A percentile compares a stretch with the other conserved stretches of the same genome.
These are phyloP conservation scores for Xylariaceae sp. DNA, from an alignment of 2,329 filamentous ascomycete species.

Conservation along the genomic window DNA sequence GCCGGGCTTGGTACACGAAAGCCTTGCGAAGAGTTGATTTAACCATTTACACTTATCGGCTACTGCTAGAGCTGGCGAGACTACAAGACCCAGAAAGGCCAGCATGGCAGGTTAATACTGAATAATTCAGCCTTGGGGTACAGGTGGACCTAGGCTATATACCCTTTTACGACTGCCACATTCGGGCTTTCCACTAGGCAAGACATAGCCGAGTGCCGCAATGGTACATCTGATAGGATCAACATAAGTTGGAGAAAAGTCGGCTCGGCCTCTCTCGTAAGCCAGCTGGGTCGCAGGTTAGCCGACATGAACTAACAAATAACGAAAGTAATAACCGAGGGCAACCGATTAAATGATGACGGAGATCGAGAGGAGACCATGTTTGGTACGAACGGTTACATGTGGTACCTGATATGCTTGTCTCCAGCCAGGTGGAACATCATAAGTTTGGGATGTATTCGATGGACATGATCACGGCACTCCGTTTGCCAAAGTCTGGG, in stretches of 20 bases:
- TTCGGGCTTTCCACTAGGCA: too few relatives aligned
- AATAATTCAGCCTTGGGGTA: neutral
- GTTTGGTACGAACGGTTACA: neutral
- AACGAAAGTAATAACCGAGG: too few relatives aligned
- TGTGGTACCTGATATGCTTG: neutral
- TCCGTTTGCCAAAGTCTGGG: too few relatives aligned
- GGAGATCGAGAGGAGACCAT: too few relatives aligned
- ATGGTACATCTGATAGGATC: neutral
- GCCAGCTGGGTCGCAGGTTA: neutral
- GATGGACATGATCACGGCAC: too few relatives aligned
- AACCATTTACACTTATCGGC: slow-evolving; percentile 61
- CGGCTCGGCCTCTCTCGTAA: neutral
- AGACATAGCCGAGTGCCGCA: too few relatives aligned
- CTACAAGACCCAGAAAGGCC: slow-evolving; percentile 40
- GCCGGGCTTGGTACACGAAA: slow-evolving; percentile 56
- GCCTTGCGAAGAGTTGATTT: slow-evolving; percentile 62
- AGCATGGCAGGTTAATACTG: slow-evolving; percentile 8
- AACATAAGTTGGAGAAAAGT: neutral
- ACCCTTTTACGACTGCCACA: too few relatives aligned
- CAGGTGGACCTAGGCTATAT: too few relatives aligned
- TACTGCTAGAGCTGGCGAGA: slow-evolving; percentile 60
- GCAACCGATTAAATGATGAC: too few relatives aligned
- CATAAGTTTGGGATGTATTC: too few relatives aligned
- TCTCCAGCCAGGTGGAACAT: neutral
- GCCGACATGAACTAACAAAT: too few relatives aligned